Percentiles rank a stretch among this genome's conserved stretches.
Conservation (phyloP, 805 yeast genomes). For the Tetrapisispora fleetii region DNA sequence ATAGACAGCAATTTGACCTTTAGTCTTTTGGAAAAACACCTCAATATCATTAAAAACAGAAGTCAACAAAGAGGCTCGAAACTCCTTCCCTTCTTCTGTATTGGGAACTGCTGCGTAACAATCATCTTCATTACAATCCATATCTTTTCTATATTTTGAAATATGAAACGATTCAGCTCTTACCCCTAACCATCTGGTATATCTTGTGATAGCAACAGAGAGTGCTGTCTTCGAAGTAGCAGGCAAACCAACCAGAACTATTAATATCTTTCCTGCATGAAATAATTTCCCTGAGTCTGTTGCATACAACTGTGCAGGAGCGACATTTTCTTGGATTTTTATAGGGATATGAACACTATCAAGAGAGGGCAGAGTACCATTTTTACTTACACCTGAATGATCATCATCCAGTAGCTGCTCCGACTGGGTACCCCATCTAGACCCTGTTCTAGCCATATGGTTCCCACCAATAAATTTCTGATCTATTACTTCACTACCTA, state of each 20-base stretch:
- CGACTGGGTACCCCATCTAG: slow-evolving; percentile 34
- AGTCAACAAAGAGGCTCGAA: slow-evolving; percentile 49
- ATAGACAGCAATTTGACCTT: slow-evolving; percentile 91
- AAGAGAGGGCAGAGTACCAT: neutral
- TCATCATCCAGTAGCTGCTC: neutral
- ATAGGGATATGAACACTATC: slow-evolving; percentile 58
- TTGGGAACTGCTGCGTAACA: slow-evolving; percentile 52
- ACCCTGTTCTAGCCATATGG: slow-evolving; percentile 45
- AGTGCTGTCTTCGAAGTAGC: slow-evolving; percentile 93
- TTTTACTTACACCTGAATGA: slow-evolving; percentile 37
- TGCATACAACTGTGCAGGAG: slow-evolving; percentile 88
- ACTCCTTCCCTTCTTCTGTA: slow-evolving; percentile 37
- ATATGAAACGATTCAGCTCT: slow-evolving; percentile 84
- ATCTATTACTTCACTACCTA: slow-evolving; percentile 29
- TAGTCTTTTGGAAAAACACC: slow-evolving; percentile 58
- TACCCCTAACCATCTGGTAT: slow-evolving; percentile 93
- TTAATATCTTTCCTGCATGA: slow-evolving; percentile 90
- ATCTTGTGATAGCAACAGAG: slow-evolving; percentile 84
- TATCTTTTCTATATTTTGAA: slow-evolving; percentile 74
- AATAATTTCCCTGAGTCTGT: slow-evolving; percentile 87
- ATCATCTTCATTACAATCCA: slow-evolving; percentile 48
- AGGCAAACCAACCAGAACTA: slow-evolving; percentile 85
- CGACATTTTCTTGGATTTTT: slow-evolving; percentile 39
- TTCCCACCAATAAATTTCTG: slow-evolving; percentile 35
- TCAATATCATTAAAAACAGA: slow-evolving; percentile 62